Conservation (phyloP, 495 filamentous ascomycete species). For the Xylaria intraflava region DNA sequence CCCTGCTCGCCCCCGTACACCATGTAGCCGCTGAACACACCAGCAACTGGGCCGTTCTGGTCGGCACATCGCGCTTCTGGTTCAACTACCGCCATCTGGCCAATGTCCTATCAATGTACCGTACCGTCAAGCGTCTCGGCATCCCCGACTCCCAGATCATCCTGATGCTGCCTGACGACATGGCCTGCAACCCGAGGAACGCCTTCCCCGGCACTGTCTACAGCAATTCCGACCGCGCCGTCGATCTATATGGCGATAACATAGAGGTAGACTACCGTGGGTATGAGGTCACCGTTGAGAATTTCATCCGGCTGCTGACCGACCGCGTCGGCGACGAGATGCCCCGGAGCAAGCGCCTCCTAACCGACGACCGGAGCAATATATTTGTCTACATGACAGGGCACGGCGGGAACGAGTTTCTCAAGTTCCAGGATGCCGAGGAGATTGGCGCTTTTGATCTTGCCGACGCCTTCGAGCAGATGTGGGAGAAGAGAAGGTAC, state of each 20-base stretch:
- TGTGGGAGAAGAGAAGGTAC: constrained; percentile 98
- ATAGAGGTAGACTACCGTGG: constrained; percentile 98
- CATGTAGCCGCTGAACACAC: constrained; percentile 69
- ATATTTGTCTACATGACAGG: constrained; percentile 99
- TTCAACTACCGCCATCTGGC: constrained; percentile 99
- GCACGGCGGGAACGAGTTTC: constrained; percentile 95
- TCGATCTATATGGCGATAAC: constrained; percentile 96
- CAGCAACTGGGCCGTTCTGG: constrained; percentile 96
- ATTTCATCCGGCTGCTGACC: constrained; percentile 92
- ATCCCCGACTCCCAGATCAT: constrained; percentile 99
- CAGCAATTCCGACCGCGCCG: constrained; percentile 91
- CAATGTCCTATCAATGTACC: constrained; percentile 95
- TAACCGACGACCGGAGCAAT: constrained; percentile 91
- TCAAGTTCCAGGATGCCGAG: constrained; percentile 97
- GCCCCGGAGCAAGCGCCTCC: constrained; percentile 82
- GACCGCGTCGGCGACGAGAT: constrained; percentile 90
- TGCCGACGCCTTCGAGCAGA: constrained; percentile 97
- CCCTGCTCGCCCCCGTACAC: constrained; percentile 36
- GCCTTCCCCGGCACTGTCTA: constrained; percentile 96
- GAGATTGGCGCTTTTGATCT: constrained; percentile 95
- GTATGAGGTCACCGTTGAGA: constrained; percentile 98
- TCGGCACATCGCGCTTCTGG: constrained; percentile 98
- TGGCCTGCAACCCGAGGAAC: constrained; percentile 98
- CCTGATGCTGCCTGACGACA: constrained; percentile 98
- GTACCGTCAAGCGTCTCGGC: constrained; percentile 94